phyloP scores from a whole-genome alignment of 768 basidiomycete genomes.

The Pluteus cervinus region DNA sequence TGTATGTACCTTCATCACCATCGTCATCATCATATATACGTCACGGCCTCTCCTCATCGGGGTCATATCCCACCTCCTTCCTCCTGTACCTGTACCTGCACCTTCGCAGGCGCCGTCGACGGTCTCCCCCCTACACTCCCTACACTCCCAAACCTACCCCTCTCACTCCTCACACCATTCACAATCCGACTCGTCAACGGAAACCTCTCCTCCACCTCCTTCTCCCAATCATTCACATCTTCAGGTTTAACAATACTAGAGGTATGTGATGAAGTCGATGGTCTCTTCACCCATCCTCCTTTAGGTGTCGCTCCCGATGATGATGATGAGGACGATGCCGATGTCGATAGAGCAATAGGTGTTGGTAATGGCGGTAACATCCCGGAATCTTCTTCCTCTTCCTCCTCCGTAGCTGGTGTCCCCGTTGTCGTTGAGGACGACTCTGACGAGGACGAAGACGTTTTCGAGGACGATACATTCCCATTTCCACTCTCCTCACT shows the following conservation, averaged over 20 bases:
- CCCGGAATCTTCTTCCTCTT: slow-evolving; percentile 9
- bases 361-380: too few species aligned
- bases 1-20: too few species aligned
- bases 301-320: too few species aligned
- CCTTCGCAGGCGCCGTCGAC: background rate
- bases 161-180: background rate
- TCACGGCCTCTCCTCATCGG: too few species aligned
- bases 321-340: too few species aligned
- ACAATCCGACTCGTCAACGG: slow-evolving; percentile 8
- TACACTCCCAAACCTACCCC: background rate
- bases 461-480: slow-evolving; percentile 5
- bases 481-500: slow-evolving; percentile 7
- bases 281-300: slow-evolving; percentile 17
- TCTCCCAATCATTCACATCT: slow-evolving; percentile 12
- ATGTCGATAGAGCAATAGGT: too few species aligned
- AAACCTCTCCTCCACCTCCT: slow-evolving; percentile 21
- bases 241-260: background rate
- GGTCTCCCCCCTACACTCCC: background rate
- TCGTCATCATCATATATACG: too few species aligned
- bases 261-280: too few species aligned
- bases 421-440: slow-evolving; percentile 12
- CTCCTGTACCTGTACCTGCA: too few species aligned
- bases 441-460: slow-evolving; percentile 9
- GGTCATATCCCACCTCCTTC: too few species aligned
- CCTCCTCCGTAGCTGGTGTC: slow-evolving; percentile 6